These are phyloP conservation scores for Exophiala bonariae DNA, from an alignment of 2,329 filamentous ascomycete species.

Conservation along the genomic window DNA sequence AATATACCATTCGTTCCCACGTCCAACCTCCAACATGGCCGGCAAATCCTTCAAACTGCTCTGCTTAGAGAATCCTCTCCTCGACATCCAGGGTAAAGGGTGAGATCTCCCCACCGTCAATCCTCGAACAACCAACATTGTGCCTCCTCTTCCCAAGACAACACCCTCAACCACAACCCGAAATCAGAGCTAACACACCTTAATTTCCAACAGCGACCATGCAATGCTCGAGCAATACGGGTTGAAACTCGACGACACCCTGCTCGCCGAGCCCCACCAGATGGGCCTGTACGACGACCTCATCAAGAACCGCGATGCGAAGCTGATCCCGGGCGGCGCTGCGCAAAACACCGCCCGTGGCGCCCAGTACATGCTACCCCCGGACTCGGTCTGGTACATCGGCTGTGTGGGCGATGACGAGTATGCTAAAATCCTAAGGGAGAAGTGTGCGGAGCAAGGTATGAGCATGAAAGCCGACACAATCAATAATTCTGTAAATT, in stretches of 20 bases:
- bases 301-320: constrained; percentile 86
- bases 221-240: constrained; percentile 87
- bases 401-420: constrained; percentile 95
- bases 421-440: constrained; percentile 83
- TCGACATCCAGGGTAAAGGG: constrained; percentile 88
- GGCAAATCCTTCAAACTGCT: constrained; percentile 82
- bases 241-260: constrained; percentile 95
- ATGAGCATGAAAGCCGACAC: constrained; percentile 43
- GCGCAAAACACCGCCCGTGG: constrained; percentile 97
- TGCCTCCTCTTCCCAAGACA: constrained; percentile 2
- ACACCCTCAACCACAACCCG: too few species aligned
- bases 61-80: constrained; percentile 94
- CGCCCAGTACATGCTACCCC: constrained; percentile 85
- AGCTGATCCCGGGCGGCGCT: constrained; percentile 92
- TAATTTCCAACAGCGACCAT: constrained; percentile 72
- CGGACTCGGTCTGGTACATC: constrained; percentile 88
- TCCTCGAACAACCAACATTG: too few species aligned
- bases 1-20: not conserved
- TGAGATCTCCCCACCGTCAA: constrained; percentile 38
- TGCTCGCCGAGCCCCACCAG: constrained; percentile 72
- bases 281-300: constrained; percentile 88
- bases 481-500: not conserved
- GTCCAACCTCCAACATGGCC: constrained; percentile 59
- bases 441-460: constrained; percentile 83
- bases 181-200: too few species aligned